These are phyloP conservation scores for Pleurotus tuber-regium DNA, from an alignment of 768 basidiomycete species.

Conservation along the genomic window DNA sequence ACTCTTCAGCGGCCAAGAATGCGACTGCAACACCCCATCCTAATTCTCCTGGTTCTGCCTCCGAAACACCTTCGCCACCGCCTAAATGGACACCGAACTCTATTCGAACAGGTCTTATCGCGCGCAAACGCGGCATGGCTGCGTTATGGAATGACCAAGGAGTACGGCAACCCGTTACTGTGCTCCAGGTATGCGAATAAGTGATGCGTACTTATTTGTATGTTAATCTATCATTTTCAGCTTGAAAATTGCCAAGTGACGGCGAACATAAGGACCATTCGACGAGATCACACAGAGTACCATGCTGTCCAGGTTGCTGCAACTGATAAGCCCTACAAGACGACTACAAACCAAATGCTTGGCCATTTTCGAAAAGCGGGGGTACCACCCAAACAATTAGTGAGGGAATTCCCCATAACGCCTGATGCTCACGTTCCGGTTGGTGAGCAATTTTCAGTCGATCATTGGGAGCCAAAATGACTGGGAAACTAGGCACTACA, in stretches of 20 bases:
- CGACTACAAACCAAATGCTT: slow-evolving; percentile 73
- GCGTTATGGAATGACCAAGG: slow-evolving; percentile 91
- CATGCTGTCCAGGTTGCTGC: slow-evolving; percentile 95
- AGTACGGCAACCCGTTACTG: slow-evolving; percentile 83
- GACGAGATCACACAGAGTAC: slow-evolving; percentile 68
- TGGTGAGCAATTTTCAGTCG: slow-evolving; percentile 49
- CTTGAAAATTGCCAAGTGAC: slow-evolving; percentile 90
- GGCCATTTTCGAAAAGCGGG: slow-evolving; percentile 88
- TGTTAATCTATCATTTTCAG: slow-evolving; percentile 32
- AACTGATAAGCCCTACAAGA: slow-evolving; percentile 68
- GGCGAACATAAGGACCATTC: slow-evolving; percentile 65
- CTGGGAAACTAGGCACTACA: slow-evolving; percentile 62
- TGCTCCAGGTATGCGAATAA: slow-evolving; percentile 72
- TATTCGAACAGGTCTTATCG: slow-evolving; percentile 88
- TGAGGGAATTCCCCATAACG: slow-evolving; percentile 88
- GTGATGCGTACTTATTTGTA: background rate
- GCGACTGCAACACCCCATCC: slow-evolving; percentile 29
- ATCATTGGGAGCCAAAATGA: background rate
- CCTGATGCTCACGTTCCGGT: slow-evolving; percentile 87
- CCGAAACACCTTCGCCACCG: slow-evolving; percentile 22
- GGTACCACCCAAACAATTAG: slow-evolving; percentile 77
- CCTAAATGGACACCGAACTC: slow-evolving; percentile 84
- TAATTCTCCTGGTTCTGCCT: slow-evolving; percentile 21
- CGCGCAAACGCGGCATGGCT: slow-evolving; percentile 95
- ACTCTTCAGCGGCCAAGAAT: slow-evolving; percentile 36